Evolutionary conservation across 108 stramenopile genomes (phyloP).

Genomic region (Pseudonitzschia pungens): DNA sequence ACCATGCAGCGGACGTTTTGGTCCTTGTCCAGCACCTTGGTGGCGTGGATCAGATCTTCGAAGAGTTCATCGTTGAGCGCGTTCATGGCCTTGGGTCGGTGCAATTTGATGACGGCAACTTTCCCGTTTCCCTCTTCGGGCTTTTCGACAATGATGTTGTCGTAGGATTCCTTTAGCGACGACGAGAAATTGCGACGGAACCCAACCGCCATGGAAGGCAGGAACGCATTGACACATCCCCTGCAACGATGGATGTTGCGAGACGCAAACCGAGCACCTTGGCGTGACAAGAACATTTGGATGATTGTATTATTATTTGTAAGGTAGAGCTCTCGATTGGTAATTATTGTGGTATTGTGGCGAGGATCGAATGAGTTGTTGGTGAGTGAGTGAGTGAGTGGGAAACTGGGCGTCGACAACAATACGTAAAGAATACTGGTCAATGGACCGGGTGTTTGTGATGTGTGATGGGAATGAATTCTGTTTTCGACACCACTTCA

Average conservation of each 20-base stretch:
- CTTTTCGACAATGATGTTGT: slow-evolving; percentile 46
- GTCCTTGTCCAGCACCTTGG: slow-evolving; percentile 71
- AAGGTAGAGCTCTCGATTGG: no score
- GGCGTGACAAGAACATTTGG: slow-evolving; percentile 11
- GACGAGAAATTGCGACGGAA: neutral
- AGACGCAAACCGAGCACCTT: slow-evolving; percentile 8
- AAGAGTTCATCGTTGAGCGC: slow-evolving; percentile 93
- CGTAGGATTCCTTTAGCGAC: slow-evolving; percentile 46
- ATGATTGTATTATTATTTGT: no score
- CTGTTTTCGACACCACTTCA: no score
- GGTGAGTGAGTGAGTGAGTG: no score
- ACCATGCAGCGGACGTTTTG: slow-evolving; percentile 87
- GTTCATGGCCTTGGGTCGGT: slow-evolving; percentile 97
- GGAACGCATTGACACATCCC: neutral
- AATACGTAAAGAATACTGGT: no score
- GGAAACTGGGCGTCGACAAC: no score
- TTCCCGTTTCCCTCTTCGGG: slow-evolving; percentile 38
- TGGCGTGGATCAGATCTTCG: slow-evolving; percentile 83
- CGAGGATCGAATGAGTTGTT: no score
- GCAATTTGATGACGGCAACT: slow-evolving; percentile 89
- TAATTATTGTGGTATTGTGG: no score
- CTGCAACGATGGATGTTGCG: slow-evolving; percentile 4
- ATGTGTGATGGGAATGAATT: no score
- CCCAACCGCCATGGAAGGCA: neutral
- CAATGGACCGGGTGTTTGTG: no score